Evolutionary conservation across 2,329 filamentous ascomycete species (phyloP), one percentile per base, ranked within the genome.

Genomic region (Claviceps sp.): DNA sequence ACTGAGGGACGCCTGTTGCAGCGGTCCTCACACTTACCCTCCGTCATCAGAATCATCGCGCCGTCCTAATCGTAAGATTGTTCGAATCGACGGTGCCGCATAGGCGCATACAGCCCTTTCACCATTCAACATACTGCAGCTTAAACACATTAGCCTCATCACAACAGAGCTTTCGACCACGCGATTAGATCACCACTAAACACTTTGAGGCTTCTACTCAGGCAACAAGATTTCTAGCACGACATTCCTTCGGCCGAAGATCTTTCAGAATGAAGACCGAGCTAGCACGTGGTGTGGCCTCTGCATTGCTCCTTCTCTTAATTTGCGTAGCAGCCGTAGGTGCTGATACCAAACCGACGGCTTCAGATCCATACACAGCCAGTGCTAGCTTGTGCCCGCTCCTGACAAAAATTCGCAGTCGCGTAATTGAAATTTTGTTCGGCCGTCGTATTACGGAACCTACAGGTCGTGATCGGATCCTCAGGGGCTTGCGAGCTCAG

Each of bases 381-480:
- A 59, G 59, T n/a, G 46, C 53, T 4, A 56, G 51, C 26, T 54
- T 70, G 47, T 77, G 77, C 49, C 73, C 75, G 0, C 67, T 74
- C 52, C 62, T 78, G 52, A 73, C 70, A 37, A 75, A 72, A 67
- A 59, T 80, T 43, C 72, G 76, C 55, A 73, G 79, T 57, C 67
- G 67, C 37, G 68, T 69, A 44, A 67, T 78, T 40, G 73, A 77
- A 57, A 64, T 73, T 30, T 59, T 79, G 44, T 78, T 79, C 53
- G 74, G 76, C 13, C 65, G 66, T 6, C 69, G 70, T 57, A 66
- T 67, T 2, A 63, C 61, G 37, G 66, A 66, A 50, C 55, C 59
- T 43, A 51, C 58, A 56, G 48, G 55, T 34, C 52, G 30, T 54
- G n/a, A 56, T 59, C 34, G 38, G 61, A 52, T 55, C 61, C 57